These are phyloP conservation scores for Penicillium crustosum DNA, from an alignment of 2,329 filamentous ascomycete species.

Conservation along the genomic window DNA sequence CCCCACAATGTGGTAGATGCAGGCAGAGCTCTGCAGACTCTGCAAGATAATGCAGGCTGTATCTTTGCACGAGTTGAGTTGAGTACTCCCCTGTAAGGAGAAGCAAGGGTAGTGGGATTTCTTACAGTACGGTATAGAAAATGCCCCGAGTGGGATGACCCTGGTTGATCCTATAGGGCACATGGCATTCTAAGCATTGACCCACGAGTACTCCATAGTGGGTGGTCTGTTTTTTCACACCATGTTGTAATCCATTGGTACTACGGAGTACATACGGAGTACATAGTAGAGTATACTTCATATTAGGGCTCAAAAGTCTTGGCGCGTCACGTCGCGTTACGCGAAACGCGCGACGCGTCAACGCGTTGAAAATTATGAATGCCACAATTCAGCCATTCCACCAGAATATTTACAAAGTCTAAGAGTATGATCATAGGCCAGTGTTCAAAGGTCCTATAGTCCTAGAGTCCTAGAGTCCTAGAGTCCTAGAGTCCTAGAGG, in stretches of 20 bases:
- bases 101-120: slow-evolving; percentile 15
- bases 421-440: neutral
- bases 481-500: slow-evolving; percentile 10
- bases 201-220: neutral
- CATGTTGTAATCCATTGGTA: neutral
- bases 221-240: neutral
- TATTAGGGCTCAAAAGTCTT: neutral
- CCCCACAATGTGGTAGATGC: slow-evolving; percentile 10
- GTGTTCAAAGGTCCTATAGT: neutral
- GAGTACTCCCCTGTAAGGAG: neutral
- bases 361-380: neutral
- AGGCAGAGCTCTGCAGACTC: slow-evolving; percentile 9
- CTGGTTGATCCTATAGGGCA: neutral
- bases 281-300: neutral
- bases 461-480: slow-evolving; percentile 8
- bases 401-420: neutral
- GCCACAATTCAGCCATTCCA: neutral
- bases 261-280: too few relatives aligned
- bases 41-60: slow-evolving; percentile 22
- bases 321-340: slow-evolving; percentile 2
- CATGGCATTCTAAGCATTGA: slow-evolving; percentile 12
- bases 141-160: slow-evolving; percentile 3
- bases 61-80: slow-evolving; percentile 6
- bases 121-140: slow-evolving; percentile 10
- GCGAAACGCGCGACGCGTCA: neutral